phyloP scores from a whole-genome alignment of 148 eudicot species.

The Silene latifolia region DNA sequence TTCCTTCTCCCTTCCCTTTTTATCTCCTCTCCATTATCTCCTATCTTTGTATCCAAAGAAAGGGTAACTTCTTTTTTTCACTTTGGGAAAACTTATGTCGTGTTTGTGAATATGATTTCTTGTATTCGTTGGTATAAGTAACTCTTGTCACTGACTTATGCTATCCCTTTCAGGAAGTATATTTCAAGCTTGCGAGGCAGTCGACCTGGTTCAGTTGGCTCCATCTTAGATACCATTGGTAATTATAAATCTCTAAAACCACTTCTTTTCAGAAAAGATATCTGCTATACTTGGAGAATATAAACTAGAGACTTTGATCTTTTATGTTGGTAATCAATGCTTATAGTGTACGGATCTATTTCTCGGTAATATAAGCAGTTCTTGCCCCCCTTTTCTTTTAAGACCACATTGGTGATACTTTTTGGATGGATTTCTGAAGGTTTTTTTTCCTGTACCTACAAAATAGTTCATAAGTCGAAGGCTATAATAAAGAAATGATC shows the following conservation, averaged over 20 bases:
- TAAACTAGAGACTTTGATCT: not conserved
- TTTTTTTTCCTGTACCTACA: not conserved
- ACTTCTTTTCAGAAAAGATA: not conserved
- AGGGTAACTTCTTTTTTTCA: not conserved
- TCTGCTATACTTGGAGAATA: not conserved
- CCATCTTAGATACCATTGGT: constrained; percentile 71
- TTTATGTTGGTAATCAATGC: not conserved
- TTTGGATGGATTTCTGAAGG: not conserved
- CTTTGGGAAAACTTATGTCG: not conserved
- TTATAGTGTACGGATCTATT: constrained; percentile 1
- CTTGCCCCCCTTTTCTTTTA: not conserved
- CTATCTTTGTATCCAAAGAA: not conserved
- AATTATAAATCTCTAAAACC: constrained; percentile 13
- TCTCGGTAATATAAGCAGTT: not conserved
- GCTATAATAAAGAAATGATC: not conserved
- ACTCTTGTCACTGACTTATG: not conserved
- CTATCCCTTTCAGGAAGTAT: constrained; percentile 67
- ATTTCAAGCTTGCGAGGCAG: constrained; percentile 74
- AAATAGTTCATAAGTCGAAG: not conserved
- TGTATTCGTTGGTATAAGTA: not conserved
- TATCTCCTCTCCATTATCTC: not conserved
- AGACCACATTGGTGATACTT: not conserved
- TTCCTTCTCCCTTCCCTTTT: not conserved
- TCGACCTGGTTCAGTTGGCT: constrained; percentile 60
- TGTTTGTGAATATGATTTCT: constrained; percentile 1